These are phyloP conservation scores for Tremellales sp. DNA, from an alignment of 1,284 basidiomycete species.

Conservation along the genomic window DNA sequence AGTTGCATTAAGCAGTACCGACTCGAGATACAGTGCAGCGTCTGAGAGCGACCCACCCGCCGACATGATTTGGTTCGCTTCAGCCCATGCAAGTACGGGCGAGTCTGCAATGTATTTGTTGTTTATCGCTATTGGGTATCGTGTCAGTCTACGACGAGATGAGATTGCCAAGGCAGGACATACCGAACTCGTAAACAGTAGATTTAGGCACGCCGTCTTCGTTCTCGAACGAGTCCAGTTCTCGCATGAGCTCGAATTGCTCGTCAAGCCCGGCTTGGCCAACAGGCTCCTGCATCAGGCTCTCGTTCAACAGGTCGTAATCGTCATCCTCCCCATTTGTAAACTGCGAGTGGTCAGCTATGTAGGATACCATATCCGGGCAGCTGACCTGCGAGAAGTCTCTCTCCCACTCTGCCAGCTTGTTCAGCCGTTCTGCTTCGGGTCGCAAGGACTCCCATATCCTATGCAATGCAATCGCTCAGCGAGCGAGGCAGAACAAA, in stretches of 20 bases:
- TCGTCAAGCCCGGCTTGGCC: slow-evolving; percentile 38
- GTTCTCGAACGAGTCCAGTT: slow-evolving; percentile 43
- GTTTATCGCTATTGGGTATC: too few relatives aligned
- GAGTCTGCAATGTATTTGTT: slow-evolving; percentile 11
- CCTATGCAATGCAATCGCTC: slow-evolving; percentile 8
- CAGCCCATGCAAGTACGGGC: slow-evolving; percentile 23
- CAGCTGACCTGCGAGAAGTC: slow-evolving; percentile 66
- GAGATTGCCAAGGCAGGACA: slow-evolving; percentile 1
- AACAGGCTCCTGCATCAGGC: slow-evolving; percentile 41
- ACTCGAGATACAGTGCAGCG: slow-evolving; percentile 77
- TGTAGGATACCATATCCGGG: background rate
- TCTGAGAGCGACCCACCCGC: slow-evolving; percentile 80
- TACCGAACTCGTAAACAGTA: slow-evolving; percentile 21
- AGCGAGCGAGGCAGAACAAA: background rate
- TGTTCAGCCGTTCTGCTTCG: slow-evolving; percentile 53
- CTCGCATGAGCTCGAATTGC: slow-evolving; percentile 50
- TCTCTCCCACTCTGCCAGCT: slow-evolving; percentile 80
- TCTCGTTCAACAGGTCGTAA: slow-evolving; percentile 38
- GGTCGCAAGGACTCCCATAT: slow-evolving; percentile 51
- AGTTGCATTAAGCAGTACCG: slow-evolving; percentile 60
- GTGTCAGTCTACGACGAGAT: background rate
- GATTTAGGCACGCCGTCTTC: slow-evolving; percentile 67
- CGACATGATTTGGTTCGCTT: slow-evolving; percentile 56
- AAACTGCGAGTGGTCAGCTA: slow-evolving; percentile 23
- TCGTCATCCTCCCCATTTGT: slow-evolving; percentile 46